phyloP scores from a whole-genome alignment of 2,329 filamentous ascomycete genomes.

The Gremmenia infestans region DNA sequence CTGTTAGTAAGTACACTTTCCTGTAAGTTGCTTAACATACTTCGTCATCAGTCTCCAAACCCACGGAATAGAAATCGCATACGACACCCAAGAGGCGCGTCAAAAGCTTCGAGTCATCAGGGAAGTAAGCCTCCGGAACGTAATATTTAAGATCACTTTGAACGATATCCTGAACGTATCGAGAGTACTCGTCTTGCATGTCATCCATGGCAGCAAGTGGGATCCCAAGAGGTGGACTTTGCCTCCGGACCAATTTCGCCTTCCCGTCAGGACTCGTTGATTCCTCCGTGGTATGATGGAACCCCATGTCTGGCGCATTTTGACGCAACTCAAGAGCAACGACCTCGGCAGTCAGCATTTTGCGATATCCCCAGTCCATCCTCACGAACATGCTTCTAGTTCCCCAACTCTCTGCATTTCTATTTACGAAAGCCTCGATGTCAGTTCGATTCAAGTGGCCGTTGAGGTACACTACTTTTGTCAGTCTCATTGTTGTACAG shows the following conservation, averaged over 20 bases:
- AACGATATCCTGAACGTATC: constrained; percentile 26
- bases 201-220: constrained; percentile 25
- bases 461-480: constrained; percentile 23
- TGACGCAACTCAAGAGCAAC: constrained; percentile 23
- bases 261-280: constrained; percentile 7
- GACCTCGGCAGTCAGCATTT: constrained; percentile 21
- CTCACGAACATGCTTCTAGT: constrained; percentile 19
- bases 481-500: constrained; percentile 3
- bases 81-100: constrained; percentile 22
- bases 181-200: constrained; percentile 24
- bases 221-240: constrained; percentile 28
- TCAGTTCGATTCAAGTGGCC: constrained; percentile 26
- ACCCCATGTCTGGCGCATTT: constrained; percentile 20
- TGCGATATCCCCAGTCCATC: constrained; percentile 27
- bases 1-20: constrained; percentile 7
- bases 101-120: constrained; percentile 23
- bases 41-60: constrained; percentile 20
- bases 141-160: constrained; percentile 21
- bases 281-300: constrained; percentile 18
- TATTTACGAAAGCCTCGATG: constrained; percentile 25
- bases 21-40: constrained; percentile 10
- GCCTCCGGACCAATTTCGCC: constrained; percentile 18
- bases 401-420: constrained; percentile 26
- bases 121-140: constrained; percentile 21
- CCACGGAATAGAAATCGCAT: constrained; percentile 20